A percentile compares a stretch with the other conserved stretches of the same genome.
These are phyloP conservation scores for Alloteropsis angusta DNA, from an alignment of 202 grass and related monocot genomes.

Conservation along the genomic window DNA sequence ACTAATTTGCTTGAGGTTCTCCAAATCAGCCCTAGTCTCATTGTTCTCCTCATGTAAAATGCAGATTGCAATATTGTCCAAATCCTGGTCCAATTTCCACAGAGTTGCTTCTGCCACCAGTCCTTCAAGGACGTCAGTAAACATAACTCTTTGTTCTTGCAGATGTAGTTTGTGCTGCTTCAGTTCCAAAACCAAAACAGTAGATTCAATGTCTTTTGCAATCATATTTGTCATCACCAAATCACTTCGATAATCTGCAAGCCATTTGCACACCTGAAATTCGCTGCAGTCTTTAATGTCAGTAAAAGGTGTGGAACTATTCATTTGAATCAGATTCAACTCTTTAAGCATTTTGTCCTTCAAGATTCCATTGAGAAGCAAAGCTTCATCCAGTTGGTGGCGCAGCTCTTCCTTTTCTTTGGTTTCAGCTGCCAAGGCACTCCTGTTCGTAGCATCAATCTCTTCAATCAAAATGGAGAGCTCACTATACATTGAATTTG, in stretches of 20 bases:
- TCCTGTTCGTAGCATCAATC: conserved; percentile 62
- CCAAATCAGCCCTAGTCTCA: conserved; percentile 27
- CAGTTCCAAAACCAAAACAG: conserved; percentile 43
- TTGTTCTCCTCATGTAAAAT: conserved; percentile 49
- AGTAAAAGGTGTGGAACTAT: conserved; percentile 6
- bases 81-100: conserved; percentile 40
- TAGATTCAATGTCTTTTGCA: conserved; percentile 48
- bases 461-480: conserved; percentile 57
- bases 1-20: conserved; percentile 32
- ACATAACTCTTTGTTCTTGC: conserved; percentile 33
- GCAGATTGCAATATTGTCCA: conserved; percentile 30
- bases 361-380: conserved; percentile 33
- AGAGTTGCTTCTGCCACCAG: conserved; percentile 42
- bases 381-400: conserved; percentile 39
- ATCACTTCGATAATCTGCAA: conserved; percentile 38
- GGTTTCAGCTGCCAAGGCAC: conserved; percentile 37
- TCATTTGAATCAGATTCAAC: conserved; percentile 36
- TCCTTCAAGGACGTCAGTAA: conserved; percentile 40
- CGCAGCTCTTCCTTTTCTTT: conserved; percentile 45
- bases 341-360: conserved; percentile 38
- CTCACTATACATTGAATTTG: conserved; percentile 67
- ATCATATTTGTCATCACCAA: conserved; percentile 28
- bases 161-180: conserved; percentile 27
- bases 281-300: conserved; percentile 22
- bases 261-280: conserved; percentile 36